Evolutionary conservation across 495 filamentous ascomycete genomes (phyloP), one percentile per base, ranked within the genome.

Genomic region (Penicillium macrosclerotiorum): DNA sequence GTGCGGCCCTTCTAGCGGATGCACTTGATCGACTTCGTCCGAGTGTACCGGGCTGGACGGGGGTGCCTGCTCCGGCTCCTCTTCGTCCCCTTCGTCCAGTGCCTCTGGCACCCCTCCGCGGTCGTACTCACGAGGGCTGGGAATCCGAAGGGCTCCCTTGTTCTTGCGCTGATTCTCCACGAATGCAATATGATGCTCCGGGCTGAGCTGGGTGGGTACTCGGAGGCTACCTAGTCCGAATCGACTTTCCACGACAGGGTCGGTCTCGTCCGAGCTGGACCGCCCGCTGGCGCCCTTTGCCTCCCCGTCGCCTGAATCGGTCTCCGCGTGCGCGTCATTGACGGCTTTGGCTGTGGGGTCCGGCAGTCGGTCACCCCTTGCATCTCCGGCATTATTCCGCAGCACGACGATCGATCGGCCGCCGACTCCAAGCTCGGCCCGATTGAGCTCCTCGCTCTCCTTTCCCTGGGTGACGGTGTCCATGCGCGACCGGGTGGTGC

Each of bases 51-150:
- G 47, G 19, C 44, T 51, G 1, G 57, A 27, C 25, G 57, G 25
- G n/a, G 27, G 30, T 41, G 46, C 22, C 17, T 27, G 42, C 54
- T 55, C 52, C 11, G 32, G 42, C 13, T 52, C 63, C 26, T 62
- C 62, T 1, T 73, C 63, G 9, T 70, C 72, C 3, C 71, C 75
- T 36, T 78, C 78, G 19, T 74, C 71, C 12, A 92, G 64, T 4
- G 76, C 68, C 50, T 84, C 62, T 0, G 90, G 90, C 3, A 82
- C 68, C 16, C 85, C 76, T 19, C 91, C 91, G 17, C 78, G 79
- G 47, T 96, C 91, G 44, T 85, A 89, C 51, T 94, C 91, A 54
- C 88, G 74, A 2, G 90, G 91, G 32, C 89, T 88, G 0, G 91
- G 91, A 46, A 96, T 95, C 16, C 88, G 83, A 20, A 95, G 63